Evolutionary conservation across 2,329 filamentous ascomycete species (phyloP).

Genomic region (Neonectria ditissima): DNA sequence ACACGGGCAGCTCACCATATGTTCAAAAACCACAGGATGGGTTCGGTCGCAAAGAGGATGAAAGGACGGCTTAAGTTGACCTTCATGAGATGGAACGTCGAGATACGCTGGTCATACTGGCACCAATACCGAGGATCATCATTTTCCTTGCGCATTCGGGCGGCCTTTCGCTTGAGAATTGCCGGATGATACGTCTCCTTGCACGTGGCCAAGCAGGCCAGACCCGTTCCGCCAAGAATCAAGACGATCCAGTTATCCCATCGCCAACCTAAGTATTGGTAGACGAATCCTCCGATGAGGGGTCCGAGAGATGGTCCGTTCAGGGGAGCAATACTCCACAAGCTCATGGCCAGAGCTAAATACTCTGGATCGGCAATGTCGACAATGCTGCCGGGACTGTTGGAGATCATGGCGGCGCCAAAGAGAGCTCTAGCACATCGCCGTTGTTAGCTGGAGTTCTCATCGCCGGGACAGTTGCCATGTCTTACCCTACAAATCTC

Average conservation of each 20-base stretch:
- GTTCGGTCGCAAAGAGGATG: conserved; percentile 81
- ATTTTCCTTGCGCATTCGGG: conserved; percentile 72
- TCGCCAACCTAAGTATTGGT: conserved; percentile 82
- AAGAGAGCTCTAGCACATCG: conserved; percentile 57
- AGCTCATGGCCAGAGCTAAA: conserved; percentile 82
- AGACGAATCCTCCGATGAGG: conserved; percentile 78
- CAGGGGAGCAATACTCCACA: conserved; percentile 87
- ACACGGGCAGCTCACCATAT: conserved; percentile 62
- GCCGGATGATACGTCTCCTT: conserved; percentile 83
- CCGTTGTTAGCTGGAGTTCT: background rate
- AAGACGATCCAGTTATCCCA: conserved; percentile 88
- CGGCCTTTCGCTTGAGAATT: conserved; percentile 75
- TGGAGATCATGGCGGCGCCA: conserved; percentile 82
- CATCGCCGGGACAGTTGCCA: conserved; percentile 10
- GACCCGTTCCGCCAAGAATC: conserved; percentile 75
- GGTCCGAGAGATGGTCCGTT: conserved; percentile 71
- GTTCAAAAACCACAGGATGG: conserved; percentile 80
- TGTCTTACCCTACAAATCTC: conserved; percentile 75
- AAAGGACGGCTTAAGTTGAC: conserved; percentile 83
- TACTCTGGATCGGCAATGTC: conserved; percentile 86
- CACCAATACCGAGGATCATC: conserved; percentile 81
- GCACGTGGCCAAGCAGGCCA: conserved; percentile 66
- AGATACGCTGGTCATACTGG: conserved; percentile 79
- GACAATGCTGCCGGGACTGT: conserved; percentile 83
- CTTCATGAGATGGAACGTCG: conserved; percentile 73